Base-by-base conservation (phyloP, 1,284 basidiomycete genomes). In the Heterobasidion irregulare region DNA sequence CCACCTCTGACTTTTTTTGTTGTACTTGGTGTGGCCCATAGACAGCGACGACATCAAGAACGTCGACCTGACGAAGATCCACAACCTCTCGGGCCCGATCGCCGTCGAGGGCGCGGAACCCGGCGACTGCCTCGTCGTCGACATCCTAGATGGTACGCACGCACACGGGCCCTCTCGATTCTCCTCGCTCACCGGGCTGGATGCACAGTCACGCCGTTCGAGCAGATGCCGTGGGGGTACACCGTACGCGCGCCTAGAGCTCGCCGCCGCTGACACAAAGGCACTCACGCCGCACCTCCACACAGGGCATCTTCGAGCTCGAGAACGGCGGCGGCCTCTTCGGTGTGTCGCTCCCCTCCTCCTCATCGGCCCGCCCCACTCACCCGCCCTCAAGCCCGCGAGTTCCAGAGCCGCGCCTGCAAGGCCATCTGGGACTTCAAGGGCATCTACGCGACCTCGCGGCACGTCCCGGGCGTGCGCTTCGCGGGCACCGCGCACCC, bases 401-500 rank as follows among this genome's bases (percentile, higher is more conserved):
- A 89, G 66, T 89, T 88, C 67, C 71, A 86, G 50, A 84, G 82
- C 62, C 79, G 72, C 62, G 86, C 87, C 0, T 79, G 80, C 54
- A 92, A 92, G 64, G 86, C 87, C 4, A 87, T 91, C 56, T 91
- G 88, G 88, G 88, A 90, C 66, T 78, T 90, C 60, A 74, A 88
- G 61, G 82, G 84, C 32, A 72, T 84, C 53, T 86, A 84, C 67
- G 83, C 84, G 0, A 77, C 80, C 10, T 86, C 84, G 6, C 76
- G 87, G 9, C 88, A 89, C 66, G 83, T 92, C 59, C 88, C 88
- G 0, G 86, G 87, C 38, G 87, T 92, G 7, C 79, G 82, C 36
- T 92, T 92, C 63, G 85, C 86, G 0, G 88, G 88, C 1, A 80
- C 90, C 44, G 83, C 84, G 1, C 89, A 91, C 65, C 86, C 88